Evolutionary conservation across 2,329 filamentous ascomycete genomes (phyloP).

Genomic region (Fusarium siculi): DNA sequence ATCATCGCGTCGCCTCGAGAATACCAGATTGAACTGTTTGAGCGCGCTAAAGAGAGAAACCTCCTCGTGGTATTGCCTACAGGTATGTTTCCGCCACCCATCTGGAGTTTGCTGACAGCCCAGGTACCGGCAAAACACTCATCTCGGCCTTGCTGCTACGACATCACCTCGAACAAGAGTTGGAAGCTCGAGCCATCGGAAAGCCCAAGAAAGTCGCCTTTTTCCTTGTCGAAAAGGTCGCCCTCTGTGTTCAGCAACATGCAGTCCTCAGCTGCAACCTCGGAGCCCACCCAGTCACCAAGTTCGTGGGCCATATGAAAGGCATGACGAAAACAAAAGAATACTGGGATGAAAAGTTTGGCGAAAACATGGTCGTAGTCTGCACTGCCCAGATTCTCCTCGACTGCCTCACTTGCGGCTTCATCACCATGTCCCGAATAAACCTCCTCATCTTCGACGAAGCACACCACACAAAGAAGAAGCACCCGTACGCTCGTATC

Average conservation of each 20-base stretch:
- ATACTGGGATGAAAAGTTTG: slow-evolving; percentile 64
- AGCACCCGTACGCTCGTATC: slow-evolving; percentile 89
- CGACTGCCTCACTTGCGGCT: slow-evolving; percentile 80
- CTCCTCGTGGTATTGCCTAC: slow-evolving; percentile 94
- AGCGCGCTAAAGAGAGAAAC: slow-evolving; percentile 85
- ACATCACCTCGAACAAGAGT: slow-evolving; percentile 79
- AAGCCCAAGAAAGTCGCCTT: slow-evolving; percentile 76
- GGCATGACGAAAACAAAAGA: slow-evolving; percentile 53
- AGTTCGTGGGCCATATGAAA: slow-evolving; percentile 77
- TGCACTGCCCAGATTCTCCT: slow-evolving; percentile 91
- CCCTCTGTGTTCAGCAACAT: slow-evolving; percentile 89
- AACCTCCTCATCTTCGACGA: slow-evolving; percentile 96
- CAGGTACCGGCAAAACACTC: slow-evolving; percentile 93
- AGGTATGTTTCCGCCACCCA: slow-evolving; percentile 55
- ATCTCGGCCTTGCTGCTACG: slow-evolving; percentile 89
- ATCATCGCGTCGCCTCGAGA: slow-evolving; percentile 85
- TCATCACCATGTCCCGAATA: slow-evolving; percentile 82
- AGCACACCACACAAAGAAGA: slow-evolving; percentile 94
- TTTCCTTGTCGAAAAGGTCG: slow-evolving; percentile 91
- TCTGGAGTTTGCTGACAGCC: not conserved
- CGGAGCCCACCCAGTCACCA: slow-evolving; percentile 73
- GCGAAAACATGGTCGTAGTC: slow-evolving; percentile 83
- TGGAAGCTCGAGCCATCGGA: slow-evolving; percentile 73
- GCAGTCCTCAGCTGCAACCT: slow-evolving; percentile 85
- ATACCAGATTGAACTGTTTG: slow-evolving; percentile 92